phyloP scores from a whole-genome alignment of 768 basidiomycete species.

The Mycena metata region DNA sequence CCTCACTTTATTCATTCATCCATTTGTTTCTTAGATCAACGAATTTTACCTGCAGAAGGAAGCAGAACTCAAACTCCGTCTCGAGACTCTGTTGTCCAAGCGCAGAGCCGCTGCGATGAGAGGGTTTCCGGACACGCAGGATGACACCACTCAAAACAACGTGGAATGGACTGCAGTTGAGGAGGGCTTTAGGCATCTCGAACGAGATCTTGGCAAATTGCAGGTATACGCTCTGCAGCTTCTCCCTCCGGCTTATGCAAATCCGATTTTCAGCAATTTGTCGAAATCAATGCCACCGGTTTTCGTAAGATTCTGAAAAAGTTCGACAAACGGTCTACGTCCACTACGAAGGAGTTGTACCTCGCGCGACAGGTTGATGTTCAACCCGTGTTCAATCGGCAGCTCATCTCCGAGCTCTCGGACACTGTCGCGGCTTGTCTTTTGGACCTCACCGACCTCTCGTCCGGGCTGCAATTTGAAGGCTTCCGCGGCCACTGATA shows the following conservation, averaged over 20 bases:
- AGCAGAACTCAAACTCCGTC: conserved; percentile 90
- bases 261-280: conserved; percentile 78
- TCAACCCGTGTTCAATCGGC: conserved; percentile 98
- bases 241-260: conserved; percentile 39
- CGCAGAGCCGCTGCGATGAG: conserved; percentile 85
- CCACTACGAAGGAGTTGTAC: conserved; percentile 96
- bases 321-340: conserved; percentile 97
- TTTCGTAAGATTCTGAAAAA: conserved; percentile 99
- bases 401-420: conserved; percentile 96
- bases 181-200: conserved; percentile 95
- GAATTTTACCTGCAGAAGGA: conserved; percentile 98
- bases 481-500: conserved; percentile 81
- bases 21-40: conserved; percentile 80
- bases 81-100: conserved; percentile 94
- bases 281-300: conserved; percentile 97
- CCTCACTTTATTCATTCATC: conserved; percentile 21
- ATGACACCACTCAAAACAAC: conserved; percentile 72
- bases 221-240: conserved; percentile 69
- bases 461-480: conserved; percentile 83
- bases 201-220: conserved; percentile 94
- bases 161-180: conserved; percentile 97
- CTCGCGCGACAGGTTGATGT: conserved; percentile 97
- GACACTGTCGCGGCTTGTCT: conserved; percentile 91
- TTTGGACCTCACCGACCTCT: conserved; percentile 82
- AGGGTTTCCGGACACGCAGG: conserved; percentile 75